A percentile compares a stretch with the other conserved stretches of the same genome.
Conservation (phyloP, 805 yeast species). For the Sugiyamaella boreocaroliniensis region DNA sequence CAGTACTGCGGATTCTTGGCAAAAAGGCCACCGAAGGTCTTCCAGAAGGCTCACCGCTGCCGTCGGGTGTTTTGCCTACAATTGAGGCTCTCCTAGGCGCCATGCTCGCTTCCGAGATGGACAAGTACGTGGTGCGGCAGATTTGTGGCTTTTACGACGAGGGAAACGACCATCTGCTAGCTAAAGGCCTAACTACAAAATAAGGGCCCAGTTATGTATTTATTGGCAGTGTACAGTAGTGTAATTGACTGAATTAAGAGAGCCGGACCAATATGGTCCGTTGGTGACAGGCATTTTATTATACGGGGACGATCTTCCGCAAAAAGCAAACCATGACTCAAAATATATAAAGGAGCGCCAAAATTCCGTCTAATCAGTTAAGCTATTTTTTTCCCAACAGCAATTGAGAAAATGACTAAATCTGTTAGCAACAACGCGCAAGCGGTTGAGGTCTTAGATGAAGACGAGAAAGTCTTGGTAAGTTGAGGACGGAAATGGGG, state of each 20-base stretch:
- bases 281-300: no score
- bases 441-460: background rate
- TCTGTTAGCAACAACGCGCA: background rate
- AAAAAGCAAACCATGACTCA: background rate
- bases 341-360: no score
- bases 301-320: no score
- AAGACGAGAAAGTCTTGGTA: slow-evolving; percentile 8
- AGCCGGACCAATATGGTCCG: no score
- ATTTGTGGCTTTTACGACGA: slow-evolving; percentile 31
- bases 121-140: slow-evolving; percentile 32
- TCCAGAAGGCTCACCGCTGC: slow-evolving; percentile 12
- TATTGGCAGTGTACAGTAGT: background rate
- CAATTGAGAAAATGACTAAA: background rate
- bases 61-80: slow-evolving; percentile 33
- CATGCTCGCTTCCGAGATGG: slow-evolving; percentile 35
- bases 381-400: no score
- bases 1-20: slow-evolving; percentile 30
- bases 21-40: slow-evolving; percentile 24
- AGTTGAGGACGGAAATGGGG: slow-evolving; percentile 1
- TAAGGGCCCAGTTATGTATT: background rate
- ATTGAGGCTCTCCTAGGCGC: slow-evolving; percentile 36
- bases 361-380: no score
- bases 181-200: background rate
- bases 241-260: background rate
- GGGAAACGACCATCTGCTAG: slow-evolving; percentile 7